Evolutionary conservation across 179 eudicot genomes (phyloP).

Genomic region (Sideroxylon spinosum): DNA sequence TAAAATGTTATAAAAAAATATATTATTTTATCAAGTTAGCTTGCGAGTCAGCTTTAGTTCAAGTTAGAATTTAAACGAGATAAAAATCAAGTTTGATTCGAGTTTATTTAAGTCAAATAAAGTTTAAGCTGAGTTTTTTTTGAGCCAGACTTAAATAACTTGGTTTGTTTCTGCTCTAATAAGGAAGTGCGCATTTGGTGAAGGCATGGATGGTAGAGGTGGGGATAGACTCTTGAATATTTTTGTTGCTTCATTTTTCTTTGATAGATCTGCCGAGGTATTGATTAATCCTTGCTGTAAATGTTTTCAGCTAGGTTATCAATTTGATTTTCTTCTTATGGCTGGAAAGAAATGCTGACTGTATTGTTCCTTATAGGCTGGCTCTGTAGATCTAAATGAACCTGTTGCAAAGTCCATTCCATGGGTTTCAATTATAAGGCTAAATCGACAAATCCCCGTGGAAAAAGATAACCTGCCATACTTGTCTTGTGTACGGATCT

Average conservation of each 20-base stretch:
- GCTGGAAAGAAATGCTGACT: neutral
- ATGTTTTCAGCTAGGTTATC: neutral
- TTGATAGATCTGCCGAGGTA: constrained; percentile 97
- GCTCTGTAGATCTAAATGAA: constrained; percentile 53
- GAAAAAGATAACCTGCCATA: constrained; percentile 70
- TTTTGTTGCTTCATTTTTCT: constrained; percentile 94
- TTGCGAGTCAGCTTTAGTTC: no score
- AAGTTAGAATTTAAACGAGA: no score
- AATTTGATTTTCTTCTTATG: neutral
- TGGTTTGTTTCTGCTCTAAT: no score
- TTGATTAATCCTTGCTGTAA: neutral
- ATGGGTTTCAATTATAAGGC: constrained; percentile 69
- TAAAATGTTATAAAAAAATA: no score
- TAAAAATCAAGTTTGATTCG: no score
- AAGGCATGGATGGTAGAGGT: constrained; percentile 85
- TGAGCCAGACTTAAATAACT: no score
- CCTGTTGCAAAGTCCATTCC: constrained; percentile 68
- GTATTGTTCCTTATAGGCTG: constrained; percentile 47
- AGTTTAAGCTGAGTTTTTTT: no score
- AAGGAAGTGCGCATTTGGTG: constrained; percentile 95
- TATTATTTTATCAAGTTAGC: no score
- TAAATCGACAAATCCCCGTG: constrained; percentile 48
- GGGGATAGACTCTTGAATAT: constrained; percentile 87
- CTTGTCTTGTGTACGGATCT: constrained; percentile 76
- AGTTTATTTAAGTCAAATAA: no score